phyloP scores from a whole-genome alignment of 805 yeast species.

The Ogataea pini region DNA sequence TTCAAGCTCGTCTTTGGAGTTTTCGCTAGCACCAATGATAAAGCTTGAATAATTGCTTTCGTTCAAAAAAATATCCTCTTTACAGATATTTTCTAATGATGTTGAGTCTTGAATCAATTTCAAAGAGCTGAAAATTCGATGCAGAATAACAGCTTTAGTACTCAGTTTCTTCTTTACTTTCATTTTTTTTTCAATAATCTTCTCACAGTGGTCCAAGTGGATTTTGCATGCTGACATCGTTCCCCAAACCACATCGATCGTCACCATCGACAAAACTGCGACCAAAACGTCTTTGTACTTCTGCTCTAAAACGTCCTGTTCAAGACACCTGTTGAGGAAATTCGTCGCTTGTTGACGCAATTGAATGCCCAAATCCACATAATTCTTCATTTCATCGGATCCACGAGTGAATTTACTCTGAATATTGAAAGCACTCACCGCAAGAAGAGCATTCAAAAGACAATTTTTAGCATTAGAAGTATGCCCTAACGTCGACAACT shows the following conservation, averaged over 20 bases:
- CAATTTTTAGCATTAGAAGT: conserved; percentile 80
- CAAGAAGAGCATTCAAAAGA: conserved; percentile 71
- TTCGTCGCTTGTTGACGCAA: conserved; percentile 73
- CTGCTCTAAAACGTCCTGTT: conserved; percentile 51
- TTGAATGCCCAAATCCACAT: conserved; percentile 69
- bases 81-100: conserved; percentile 40
- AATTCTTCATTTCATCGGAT: conserved; percentile 67
- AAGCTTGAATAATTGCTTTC: conserved; percentile 37
- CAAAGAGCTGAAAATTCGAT: conserved; percentile 73
- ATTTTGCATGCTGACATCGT: conserved; percentile 82
- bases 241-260: conserved; percentile 89
- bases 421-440: conserved; percentile 79
- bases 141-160: conserved; percentile 74
- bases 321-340: conserved; percentile 61
- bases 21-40: conserved; percentile 32
- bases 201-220: conserved; percentile 75
- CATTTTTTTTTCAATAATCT: conserved; percentile 70
- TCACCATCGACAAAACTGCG: conserved; percentile 82
- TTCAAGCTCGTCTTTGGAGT: conserved; percentile 29
- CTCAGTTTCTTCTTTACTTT: conserved; percentile 63
- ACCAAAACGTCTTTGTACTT: conserved; percentile 83
- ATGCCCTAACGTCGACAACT: conserved; percentile 67
- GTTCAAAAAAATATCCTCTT: conserved; percentile 37
- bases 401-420: conserved; percentile 71
- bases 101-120: conserved; percentile 80